phyloP scores from a whole-genome alignment of 257 asterid genomes.

The Euphrasia confusa region DNA sequence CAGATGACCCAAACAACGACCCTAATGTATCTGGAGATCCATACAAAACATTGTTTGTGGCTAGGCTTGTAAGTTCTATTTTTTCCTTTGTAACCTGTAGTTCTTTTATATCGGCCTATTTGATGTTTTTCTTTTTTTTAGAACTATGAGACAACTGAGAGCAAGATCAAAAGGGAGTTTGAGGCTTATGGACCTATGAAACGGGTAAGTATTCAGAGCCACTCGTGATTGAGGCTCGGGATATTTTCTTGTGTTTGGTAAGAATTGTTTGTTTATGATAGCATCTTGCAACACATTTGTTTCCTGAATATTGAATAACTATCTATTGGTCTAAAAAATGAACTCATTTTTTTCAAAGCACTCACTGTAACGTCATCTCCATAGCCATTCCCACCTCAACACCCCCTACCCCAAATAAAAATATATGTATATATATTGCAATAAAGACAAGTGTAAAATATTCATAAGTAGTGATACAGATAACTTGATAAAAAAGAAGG shows the following conservation, averaged over 20 bases:
- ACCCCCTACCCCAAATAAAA: background rate
- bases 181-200: slow-evolving; percentile 87
- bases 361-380: background rate
- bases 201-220: slow-evolving; percentile 74
- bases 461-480: background rate
- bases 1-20: slow-evolving; percentile 71
- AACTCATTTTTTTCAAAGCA: background rate
- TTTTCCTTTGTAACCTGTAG: slow-evolving; percentile 2
- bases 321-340: background rate
- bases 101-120: background rate
- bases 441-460: background rate
- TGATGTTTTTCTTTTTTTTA: slow-evolving; percentile 26
- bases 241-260: slow-evolving; percentile 58
- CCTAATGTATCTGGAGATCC: slow-evolving; percentile 76
- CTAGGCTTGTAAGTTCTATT: slow-evolving; percentile 61
- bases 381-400: background rate
- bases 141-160: slow-evolving; percentile 78
- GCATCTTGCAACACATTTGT: slow-evolving; percentile 7
- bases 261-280: slow-evolving; percentile 36
- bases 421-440: background rate
- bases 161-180: slow-evolving; percentile 76
- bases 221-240: slow-evolving; percentile 52
- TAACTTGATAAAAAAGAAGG: background rate
- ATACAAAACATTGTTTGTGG: slow-evolving; percentile 73
- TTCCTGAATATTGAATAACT: background rate